Percentiles rank a stretch among this genome's conserved stretches.
Conservation (phyloP, 495 filamentous ascomycete species). For the Hyaloscypha variabilis region DNA sequence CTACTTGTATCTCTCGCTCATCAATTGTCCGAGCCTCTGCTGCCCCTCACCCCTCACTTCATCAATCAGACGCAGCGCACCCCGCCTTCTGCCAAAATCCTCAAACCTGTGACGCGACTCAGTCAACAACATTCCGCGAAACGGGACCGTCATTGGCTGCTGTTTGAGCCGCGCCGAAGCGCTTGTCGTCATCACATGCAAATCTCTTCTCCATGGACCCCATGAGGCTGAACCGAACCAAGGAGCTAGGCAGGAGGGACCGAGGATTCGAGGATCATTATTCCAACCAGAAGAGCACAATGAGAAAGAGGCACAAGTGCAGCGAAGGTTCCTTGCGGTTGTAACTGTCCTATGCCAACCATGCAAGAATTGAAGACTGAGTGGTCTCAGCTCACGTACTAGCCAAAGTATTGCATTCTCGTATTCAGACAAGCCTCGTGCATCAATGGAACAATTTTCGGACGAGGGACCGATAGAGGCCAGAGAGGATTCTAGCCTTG, state of each 20-base stretch:
- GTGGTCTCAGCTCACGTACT: too few relatives aligned
- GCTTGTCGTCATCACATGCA: slow-evolving; percentile 22
- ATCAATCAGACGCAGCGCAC: background rate
- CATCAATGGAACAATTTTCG: too few relatives aligned
- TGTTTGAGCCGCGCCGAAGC: slow-evolving; percentile 13
- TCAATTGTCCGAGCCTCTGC: background rate
- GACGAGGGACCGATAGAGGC: too few relatives aligned
- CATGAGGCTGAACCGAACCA: slow-evolving; percentile 14
- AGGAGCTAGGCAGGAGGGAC: too few relatives aligned
- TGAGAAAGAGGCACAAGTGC: too few relatives aligned
- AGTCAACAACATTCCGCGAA: background rate
- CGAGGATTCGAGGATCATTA: background rate
- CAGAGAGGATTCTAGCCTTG: too few relatives aligned
- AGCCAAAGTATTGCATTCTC: too few relatives aligned
- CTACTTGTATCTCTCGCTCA: background rate
- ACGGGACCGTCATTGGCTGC: slow-evolving; percentile 5
- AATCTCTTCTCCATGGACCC: background rate
- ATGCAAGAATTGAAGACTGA: background rate
- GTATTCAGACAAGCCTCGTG: too few relatives aligned
- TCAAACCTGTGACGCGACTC: slow-evolving; percentile 9
- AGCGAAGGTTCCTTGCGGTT: too few relatives aligned
- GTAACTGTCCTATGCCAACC: background rate
- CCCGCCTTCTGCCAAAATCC: slow-evolving; percentile 3
- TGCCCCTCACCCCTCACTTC: background rate
- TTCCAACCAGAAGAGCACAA: background rate